Conservation (phyloP, 1,284 basidiomycete genomes). For the Trichosporon inkin region DNA sequence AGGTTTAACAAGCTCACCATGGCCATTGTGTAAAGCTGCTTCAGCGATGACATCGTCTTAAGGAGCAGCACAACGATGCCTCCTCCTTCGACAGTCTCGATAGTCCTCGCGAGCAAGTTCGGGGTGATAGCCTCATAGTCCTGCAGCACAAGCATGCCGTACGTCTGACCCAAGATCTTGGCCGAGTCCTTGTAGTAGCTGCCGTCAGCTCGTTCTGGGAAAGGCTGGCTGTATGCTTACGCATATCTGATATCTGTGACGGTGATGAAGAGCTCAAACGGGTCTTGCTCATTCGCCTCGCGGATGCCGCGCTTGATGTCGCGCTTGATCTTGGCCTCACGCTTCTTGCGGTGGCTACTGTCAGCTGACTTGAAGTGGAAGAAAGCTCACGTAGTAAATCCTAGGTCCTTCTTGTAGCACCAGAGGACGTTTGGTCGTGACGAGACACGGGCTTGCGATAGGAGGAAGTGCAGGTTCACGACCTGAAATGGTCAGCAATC, state of each 20-base stretch:
- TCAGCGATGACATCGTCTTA: conserved; percentile 91
- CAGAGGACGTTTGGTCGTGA: conserved; percentile 87
- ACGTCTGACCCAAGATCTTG: conserved; percentile 95
- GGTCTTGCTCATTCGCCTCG: conserved; percentile 91
- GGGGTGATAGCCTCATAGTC: conserved; percentile 99
- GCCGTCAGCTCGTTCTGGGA: conserved; percentile 10
- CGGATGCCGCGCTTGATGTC: conserved; percentile 90
- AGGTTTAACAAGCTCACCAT: conserved; percentile 63
- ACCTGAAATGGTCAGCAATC: conserved; percentile 56
- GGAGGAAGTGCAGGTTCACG: conserved; percentile 90
- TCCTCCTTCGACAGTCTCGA: conserved; percentile 97
- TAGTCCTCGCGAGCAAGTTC: conserved; percentile 91
- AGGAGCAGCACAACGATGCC: conserved; percentile 87
- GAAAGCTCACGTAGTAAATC: conserved; percentile 75
- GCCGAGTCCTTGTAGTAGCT: conserved; percentile 90
- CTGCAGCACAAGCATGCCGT: conserved; percentile 95
- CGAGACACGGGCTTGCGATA: conserved; percentile 84
- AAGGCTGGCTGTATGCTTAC: conserved; percentile 51
- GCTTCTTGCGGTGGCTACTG: conserved; percentile 86
- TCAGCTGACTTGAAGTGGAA: conserved; percentile 17
- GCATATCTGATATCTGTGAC: conserved; percentile 99
- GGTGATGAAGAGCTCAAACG: conserved; percentile 96
- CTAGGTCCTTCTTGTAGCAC: conserved; percentile 97
- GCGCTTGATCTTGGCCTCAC: conserved; percentile 89
- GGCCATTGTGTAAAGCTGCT: conserved; percentile 90